These are phyloP conservation scores for Suillus clintonianus DNA, from an alignment of 768 basidiomycete genomes.

Conservation along the genomic window DNA sequence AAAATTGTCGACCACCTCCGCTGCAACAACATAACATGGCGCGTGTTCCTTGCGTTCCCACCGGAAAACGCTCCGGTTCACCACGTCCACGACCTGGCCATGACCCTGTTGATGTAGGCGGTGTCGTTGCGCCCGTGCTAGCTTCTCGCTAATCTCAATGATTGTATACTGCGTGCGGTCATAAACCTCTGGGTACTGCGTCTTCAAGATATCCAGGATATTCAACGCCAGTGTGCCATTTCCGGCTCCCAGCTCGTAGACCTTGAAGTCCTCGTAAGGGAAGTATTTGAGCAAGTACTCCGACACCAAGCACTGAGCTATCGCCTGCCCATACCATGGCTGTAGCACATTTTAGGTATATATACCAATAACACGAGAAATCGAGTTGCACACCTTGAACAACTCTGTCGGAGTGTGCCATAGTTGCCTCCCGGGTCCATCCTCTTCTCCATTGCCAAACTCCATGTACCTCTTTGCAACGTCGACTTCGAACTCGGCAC, in stretches of 20 bases:
- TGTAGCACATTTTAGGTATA: slow-evolving; percentile 33
- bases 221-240: slow-evolving; percentile 94
- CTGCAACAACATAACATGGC: slow-evolving; percentile 90
- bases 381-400: slow-evolving; percentile 70
- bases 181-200: slow-evolving; percentile 87
- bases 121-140: slow-evolving; percentile 71
- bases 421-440: slow-evolving; percentile 82
- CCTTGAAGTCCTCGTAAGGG: slow-evolving; percentile 92
- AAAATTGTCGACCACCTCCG: slow-evolving; percentile 99
- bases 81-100: slow-evolving; percentile 56
- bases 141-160: slow-evolving; percentile 86
- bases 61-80: slow-evolving; percentile 81
- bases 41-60: slow-evolving; percentile 77
- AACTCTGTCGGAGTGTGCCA: slow-evolving; percentile 99
- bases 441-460: slow-evolving; percentile 60
- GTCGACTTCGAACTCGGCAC: slow-evolving; percentile 76
- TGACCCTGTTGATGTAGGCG: slow-evolving; percentile 52
- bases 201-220: slow-evolving; percentile 78
- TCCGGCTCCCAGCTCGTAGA: slow-evolving; percentile 98
- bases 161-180: slow-evolving; percentile 91
- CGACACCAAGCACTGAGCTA: slow-evolving; percentile 85
- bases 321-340: slow-evolving; percentile 94
- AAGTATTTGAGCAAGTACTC: slow-evolving; percentile 95
- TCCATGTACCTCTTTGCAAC: slow-evolving; percentile 76
- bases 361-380: background rate